A percentile compares a stretch with the other conserved stretches of the same genome.
Conservation (phyloP, 441 rosid species). For the Arabidopsis lyrata region DNA sequence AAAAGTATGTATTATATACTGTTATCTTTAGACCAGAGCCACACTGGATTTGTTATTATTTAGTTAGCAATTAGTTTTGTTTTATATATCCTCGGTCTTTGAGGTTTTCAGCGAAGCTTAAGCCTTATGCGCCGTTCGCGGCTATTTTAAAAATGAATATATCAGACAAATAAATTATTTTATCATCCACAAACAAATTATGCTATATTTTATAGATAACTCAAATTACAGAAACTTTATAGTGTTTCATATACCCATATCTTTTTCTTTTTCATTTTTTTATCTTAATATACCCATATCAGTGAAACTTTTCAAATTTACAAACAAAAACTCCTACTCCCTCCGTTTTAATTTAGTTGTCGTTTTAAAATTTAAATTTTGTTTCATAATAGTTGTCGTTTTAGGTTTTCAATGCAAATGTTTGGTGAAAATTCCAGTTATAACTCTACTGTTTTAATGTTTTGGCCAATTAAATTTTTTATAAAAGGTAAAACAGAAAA, state of each 20-base stretch:
- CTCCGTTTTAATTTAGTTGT: too few relatives aligned
- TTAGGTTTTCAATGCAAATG: too few relatives aligned
- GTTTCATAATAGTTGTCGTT: too few relatives aligned
- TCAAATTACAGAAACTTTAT: background rate
- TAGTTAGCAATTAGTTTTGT: constrained; percentile 16
- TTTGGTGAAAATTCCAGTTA: too few relatives aligned
- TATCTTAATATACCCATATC: background rate
- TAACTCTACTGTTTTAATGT: too few relatives aligned
- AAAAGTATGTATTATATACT: background rate
- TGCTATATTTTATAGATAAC: constrained; percentile 1
- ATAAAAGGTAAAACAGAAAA: too few relatives aligned
- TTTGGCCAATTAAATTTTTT: too few relatives aligned
- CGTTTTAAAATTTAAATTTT: too few relatives aligned
- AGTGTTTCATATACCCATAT: background rate
- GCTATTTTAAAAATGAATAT: constrained; percentile 36
- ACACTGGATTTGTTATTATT: constrained; percentile 24
- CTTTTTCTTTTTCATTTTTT: too few relatives aligned
- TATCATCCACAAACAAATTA: constrained; percentile 31
- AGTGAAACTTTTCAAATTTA: background rate
- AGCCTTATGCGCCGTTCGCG: constrained; percentile 51
- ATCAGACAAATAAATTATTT: constrained; percentile 29
- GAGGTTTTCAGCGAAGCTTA: constrained; percentile 47
- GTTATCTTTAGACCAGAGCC: constrained; percentile 26
- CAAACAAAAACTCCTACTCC: background rate
- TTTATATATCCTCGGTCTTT: constrained; percentile 47